Percentiles rank a stretch among this genome's conserved stretches.
Evolutionary conservation across 305 asterid species (phyloP).

Genomic region (Andrographis paniculata): DNA sequence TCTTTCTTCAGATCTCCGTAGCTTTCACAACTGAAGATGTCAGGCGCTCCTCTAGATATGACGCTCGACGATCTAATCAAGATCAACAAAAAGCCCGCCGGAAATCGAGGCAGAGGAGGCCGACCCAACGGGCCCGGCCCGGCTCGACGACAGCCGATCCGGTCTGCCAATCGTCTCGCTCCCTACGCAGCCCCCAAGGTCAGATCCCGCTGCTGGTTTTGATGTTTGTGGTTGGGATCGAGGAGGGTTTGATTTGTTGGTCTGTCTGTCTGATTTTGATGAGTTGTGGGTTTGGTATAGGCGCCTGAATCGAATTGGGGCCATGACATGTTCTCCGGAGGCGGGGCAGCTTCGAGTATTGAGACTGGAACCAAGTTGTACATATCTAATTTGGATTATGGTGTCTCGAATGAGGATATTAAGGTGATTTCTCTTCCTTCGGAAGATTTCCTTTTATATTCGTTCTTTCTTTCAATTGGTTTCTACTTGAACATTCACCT

Average conservation of each 20-base stretch:
- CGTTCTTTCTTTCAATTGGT: neutral
- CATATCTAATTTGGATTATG: conserved; percentile 81
- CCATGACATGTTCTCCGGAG: conserved; percentile 59
- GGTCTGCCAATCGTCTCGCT: conserved; percentile 46
- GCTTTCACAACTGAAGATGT: conserved; percentile 32
- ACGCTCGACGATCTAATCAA: conserved; percentile 82
- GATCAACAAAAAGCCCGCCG: conserved; percentile 58
- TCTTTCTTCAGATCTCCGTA: conserved; percentile 14
- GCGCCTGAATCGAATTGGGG: conserved; percentile 85
- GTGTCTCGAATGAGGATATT: conserved; percentile 83
- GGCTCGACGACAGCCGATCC: conserved; percentile 53
- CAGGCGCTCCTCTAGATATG: conserved; percentile 73
- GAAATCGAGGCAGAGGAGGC: conserved; percentile 36
- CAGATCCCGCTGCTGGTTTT: conserved; percentile 26
- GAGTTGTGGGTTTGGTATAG: conserved; percentile 28
- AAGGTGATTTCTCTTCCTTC: conserved; percentile 35
- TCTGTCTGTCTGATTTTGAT: conserved; percentile 16
- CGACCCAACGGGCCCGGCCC: conserved; percentile 58
- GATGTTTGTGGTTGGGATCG: conserved; percentile 1
- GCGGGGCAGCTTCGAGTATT: conserved; percentile 52
- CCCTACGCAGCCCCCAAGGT: conserved; percentile 78
- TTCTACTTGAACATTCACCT: no score
- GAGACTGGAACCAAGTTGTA: conserved; percentile 92
- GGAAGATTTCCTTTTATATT: neutral
- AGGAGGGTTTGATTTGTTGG: neutral